Percentiles rank a stretch among this genome's conserved stretches.
Conservation (phyloP, 2,329 filamentous ascomycete species). For the Fusarium drepaniforme region DNA sequence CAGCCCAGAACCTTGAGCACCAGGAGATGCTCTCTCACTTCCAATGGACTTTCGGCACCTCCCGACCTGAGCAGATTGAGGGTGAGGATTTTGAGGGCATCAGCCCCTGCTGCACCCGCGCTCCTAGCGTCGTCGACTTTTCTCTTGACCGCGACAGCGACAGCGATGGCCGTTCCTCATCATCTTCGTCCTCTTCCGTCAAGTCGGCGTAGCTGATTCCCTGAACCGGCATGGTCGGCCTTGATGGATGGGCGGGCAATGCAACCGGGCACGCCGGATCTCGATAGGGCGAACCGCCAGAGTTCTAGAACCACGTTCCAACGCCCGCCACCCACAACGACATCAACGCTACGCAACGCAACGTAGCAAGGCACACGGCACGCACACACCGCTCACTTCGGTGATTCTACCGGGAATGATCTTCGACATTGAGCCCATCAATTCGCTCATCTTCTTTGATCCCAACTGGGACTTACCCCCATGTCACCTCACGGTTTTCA, state of each 20-base stretch:
- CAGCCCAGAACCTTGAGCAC: slow-evolving; percentile 59
- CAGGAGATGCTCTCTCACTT: slow-evolving; percentile 61
- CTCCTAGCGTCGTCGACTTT: slow-evolving; percentile 50
- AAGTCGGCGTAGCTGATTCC: slow-evolving; percentile 37
- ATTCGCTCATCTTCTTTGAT: slow-evolving; percentile 10
- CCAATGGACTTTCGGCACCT: slow-evolving; percentile 60
- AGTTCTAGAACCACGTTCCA: slow-evolving; percentile 34
- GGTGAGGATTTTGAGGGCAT: slow-evolving; percentile 51
- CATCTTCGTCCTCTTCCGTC: slow-evolving; percentile 30
- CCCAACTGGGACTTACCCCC: slow-evolving; percentile 9
- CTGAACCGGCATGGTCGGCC: slow-evolving; percentile 34
- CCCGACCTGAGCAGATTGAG: slow-evolving; percentile 49
- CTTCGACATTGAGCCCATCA: slow-evolving; percentile 12
- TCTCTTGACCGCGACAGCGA: slow-evolving; percentile 36
- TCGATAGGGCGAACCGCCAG: slow-evolving; percentile 26
- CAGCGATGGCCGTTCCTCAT: slow-evolving; percentile 37
- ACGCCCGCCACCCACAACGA: slow-evolving; percentile 16
- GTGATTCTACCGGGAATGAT: slow-evolving; percentile 10
- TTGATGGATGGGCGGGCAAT: slow-evolving; percentile 33
- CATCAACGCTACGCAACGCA: slow-evolving; percentile 3
- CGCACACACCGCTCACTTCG: slow-evolving; percentile 10
- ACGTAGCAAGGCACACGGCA: slow-evolving; percentile 6
- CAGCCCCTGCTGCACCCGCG: slow-evolving; percentile 59
- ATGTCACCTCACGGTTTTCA: slow-evolving; percentile 14
- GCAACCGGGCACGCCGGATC: slow-evolving; percentile 28